phyloP scores from a whole-genome alignment of 805 yeast genomes.

The Candida maris region DNA sequence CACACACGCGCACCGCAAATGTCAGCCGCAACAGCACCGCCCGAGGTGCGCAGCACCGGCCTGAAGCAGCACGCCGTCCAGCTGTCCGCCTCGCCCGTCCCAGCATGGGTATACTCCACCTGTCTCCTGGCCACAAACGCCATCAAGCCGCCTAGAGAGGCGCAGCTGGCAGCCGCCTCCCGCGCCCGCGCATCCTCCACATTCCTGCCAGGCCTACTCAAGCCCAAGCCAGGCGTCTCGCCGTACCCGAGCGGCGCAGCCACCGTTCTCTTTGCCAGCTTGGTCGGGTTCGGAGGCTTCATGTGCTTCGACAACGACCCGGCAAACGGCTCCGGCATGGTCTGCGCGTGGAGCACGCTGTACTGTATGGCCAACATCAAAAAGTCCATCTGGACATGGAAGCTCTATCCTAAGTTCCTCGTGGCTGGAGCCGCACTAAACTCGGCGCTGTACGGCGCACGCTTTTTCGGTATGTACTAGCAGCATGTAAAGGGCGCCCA shows the following conservation, averaged over 20 bases:
- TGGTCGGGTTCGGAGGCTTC: conserved; percentile 64
- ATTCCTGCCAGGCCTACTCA: conserved; percentile 11
- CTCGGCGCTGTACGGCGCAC: conserved; percentile 63
- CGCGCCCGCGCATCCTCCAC: conserved; percentile 10
- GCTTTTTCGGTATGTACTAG: conserved; percentile 48
- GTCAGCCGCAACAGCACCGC: too few relatives aligned
- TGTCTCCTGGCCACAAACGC: conserved; percentile 30
- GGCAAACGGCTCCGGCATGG: conserved; percentile 76
- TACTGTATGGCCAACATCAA: conserved; percentile 71
- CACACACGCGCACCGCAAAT: too few relatives aligned
- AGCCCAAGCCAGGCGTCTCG: conserved; percentile 13
- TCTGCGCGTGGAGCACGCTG: conserved; percentile 75
- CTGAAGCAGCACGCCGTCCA: conserved; percentile 6
- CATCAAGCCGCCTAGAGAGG: conserved; percentile 19
- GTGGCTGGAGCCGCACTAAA: conserved; percentile 58
- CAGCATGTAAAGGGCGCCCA: neutral
- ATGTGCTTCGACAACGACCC: conserved; percentile 75
- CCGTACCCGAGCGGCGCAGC: conserved; percentile 27
- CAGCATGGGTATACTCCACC: conserved; percentile 41
- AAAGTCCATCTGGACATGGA: conserved; percentile 50
- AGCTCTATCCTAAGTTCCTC: conserved; percentile 59
- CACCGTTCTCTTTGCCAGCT: conserved; percentile 52
- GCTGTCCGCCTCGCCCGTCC: conserved; percentile 40
- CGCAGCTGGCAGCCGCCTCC: conserved; percentile 12
- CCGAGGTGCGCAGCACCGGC: neutral